A percentile compares a stretch with the other conserved stretches of the same genome.
Conservation (phyloP, 1,284 basidiomycete genomes). For the Schizophyllum amplum region DNA sequence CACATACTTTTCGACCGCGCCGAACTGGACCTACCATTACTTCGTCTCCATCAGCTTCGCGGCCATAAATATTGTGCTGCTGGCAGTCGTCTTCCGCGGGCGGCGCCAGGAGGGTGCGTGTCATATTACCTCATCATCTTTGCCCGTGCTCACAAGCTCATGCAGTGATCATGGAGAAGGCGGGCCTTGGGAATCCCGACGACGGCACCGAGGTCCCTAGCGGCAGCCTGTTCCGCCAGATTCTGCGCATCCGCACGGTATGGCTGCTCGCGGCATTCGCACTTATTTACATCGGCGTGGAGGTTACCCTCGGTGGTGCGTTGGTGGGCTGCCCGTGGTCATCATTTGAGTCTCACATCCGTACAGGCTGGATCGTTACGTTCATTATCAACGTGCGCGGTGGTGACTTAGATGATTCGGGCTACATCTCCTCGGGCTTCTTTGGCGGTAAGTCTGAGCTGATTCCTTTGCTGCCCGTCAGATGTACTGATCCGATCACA, state of each 20-base stretch:
- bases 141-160: neutral
- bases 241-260: slow-evolving; percentile 43
- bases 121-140: neutral
- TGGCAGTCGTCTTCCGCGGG: slow-evolving; percentile 37
- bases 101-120: slow-evolving; percentile 36
- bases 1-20: slow-evolving; percentile 34
- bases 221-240: slow-evolving; percentile 43
- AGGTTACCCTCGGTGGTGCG: slow-evolving; percentile 56
- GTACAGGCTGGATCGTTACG: slow-evolving; percentile 53
- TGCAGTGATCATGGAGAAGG: neutral
- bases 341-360: neutral
- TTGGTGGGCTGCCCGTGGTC: slow-evolving; percentile 1
- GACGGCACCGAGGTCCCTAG: neutral
- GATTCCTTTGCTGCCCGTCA: too few species aligned
- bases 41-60: slow-evolving; percentile 43
- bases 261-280: slow-evolving; percentile 55
- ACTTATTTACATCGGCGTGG: slow-evolving; percentile 61
- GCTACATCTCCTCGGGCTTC: slow-evolving; percentile 48
- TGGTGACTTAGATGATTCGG: slow-evolving; percentile 31
- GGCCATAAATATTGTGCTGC: slow-evolving; percentile 25
- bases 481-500: too few species aligned
- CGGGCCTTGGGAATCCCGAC: neutral
- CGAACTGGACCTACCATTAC: slow-evolving; percentile 43
- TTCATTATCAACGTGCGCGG: slow-evolving; percentile 41
- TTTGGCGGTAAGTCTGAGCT: too few species aligned